A percentile compares a stretch with the other conserved stretches of the same genome.
phyloP scores from a whole-genome alignment of 345 rosid species.

The Populus ilicifolia region DNA sequence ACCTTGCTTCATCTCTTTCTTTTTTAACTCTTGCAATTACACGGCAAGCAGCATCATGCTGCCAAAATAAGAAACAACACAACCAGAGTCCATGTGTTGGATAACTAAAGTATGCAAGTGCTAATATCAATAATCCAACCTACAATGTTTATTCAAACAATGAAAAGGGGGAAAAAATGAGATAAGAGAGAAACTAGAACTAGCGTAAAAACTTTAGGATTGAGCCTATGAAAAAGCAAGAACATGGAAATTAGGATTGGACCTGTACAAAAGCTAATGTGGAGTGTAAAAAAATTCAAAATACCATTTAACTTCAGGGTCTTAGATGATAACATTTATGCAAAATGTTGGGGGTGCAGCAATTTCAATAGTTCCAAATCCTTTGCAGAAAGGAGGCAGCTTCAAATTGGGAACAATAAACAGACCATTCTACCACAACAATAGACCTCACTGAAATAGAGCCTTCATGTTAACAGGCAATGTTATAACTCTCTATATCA shows the following conservation, averaged over 20 bases:
- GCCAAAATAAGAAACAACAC: conserved; percentile 11
- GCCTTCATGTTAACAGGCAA: background rate
- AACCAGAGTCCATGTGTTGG: conserved; percentile 7
- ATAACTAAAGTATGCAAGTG: background rate
- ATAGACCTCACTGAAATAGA: background rate
- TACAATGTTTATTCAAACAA: background rate
- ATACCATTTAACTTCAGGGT: too few relatives aligned
- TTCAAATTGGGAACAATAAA: background rate
- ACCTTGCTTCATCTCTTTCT: conserved; percentile 87
- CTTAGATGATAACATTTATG: too few relatives aligned
- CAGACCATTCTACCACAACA: background rate
- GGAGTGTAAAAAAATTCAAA: too few relatives aligned
- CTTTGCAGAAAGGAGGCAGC: background rate
- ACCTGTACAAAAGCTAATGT: background rate
- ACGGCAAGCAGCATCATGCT: conserved; percentile 99
- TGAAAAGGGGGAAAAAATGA: too few relatives aligned
- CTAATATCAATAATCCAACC: background rate
- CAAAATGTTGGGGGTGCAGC: background rate
- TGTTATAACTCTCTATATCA: background rate
- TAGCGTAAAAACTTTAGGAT: background rate
- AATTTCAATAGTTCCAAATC: background rate
- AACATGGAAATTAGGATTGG: background rate
- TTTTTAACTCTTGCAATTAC: conserved; percentile 96
- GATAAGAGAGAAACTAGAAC: background rate
- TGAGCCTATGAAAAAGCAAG: background rate